Evolutionary conservation across 345 rosid species (phyloP).

Genomic region (Eutrema yunnanense): DNA sequence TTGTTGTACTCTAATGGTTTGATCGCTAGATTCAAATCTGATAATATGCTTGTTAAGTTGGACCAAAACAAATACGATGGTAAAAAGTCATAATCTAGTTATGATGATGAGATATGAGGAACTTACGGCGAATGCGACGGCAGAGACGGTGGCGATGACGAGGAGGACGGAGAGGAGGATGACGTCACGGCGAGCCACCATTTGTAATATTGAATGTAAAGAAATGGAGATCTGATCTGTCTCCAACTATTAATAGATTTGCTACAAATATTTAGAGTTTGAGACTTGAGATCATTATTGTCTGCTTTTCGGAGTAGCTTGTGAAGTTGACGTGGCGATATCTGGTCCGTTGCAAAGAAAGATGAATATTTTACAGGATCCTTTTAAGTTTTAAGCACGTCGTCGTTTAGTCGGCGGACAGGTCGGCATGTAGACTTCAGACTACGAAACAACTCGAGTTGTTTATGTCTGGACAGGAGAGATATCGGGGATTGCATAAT

Average conservation of each 20-base stretch:
- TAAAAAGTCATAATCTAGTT: neutral
- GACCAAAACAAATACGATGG: neutral
- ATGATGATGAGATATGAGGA: neutral
- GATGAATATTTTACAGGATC: neutral
- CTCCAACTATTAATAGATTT: constrained; percentile 9
- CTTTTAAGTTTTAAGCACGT: neutral
- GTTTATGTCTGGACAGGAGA: no score
- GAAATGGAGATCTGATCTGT: constrained; percentile 6
- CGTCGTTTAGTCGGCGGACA: constrained; percentile 12
- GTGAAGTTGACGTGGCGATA: constrained; percentile 7
- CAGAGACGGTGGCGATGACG: neutral
- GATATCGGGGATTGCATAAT: no score
- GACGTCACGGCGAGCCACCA: constrained; percentile 22
- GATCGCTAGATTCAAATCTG: neutral
- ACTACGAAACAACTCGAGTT: neutral
- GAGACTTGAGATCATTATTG: neutral
- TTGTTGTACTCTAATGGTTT: no score
- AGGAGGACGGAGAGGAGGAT: constrained; percentile 27
- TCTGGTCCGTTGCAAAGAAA: neutral
- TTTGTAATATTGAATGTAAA: neutral
- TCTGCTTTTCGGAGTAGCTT: neutral
- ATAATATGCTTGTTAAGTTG: no score
- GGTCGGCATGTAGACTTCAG: neutral
- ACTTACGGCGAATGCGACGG: constrained; percentile 22
- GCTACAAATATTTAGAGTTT: neutral